Conservation (phyloP, 2,329 filamentous ascomycete genomes). For the Fusarium falciforme region DNA sequence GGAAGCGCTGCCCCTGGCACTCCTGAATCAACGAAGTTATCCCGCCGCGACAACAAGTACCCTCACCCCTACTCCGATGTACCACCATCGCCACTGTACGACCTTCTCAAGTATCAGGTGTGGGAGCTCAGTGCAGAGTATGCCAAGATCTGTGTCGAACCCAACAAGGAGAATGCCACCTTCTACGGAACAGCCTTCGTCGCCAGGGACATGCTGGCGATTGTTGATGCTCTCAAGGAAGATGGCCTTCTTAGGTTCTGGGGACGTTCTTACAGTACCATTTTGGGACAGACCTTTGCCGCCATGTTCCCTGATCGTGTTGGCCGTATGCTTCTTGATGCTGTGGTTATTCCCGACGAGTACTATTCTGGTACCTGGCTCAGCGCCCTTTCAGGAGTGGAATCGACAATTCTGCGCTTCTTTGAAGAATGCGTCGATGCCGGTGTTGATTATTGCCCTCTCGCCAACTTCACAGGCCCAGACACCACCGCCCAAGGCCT, state of each 20-base stretch:
- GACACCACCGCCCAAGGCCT: conserved; percentile 3
- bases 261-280: conserved; percentile 40
- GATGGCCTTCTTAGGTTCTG: conserved; percentile 49
- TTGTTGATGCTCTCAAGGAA: conserved; percentile 51
- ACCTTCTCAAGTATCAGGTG: background rate
- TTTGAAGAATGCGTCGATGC: conserved; percentile 17
- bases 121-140: background rate
- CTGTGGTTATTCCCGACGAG: conserved; percentile 12
- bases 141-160: conserved; percentile 34
- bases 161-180: conserved; percentile 37
- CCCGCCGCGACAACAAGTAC: background rate
- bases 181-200: conserved; percentile 48
- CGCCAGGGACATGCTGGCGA: conserved; percentile 52
- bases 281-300: conserved; percentile 28
- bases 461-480: conserved; percentile 11
- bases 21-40: background rate
- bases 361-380: conserved; percentile 4
- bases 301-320: conserved; percentile 36
- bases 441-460: background rate
- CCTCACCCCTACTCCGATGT: background rate
- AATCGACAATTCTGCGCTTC: background rate
- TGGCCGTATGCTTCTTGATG: conserved; percentile 30
- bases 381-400: background rate
- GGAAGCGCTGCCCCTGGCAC: background rate
- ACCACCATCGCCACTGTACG: background rate